A percentile compares a stretch with the other conserved stretches of the same genome.
Evolutionary conservation across 2,329 filamentous ascomycete species (phyloP).

Genomic region (Cryphonectria japonica): DNA sequence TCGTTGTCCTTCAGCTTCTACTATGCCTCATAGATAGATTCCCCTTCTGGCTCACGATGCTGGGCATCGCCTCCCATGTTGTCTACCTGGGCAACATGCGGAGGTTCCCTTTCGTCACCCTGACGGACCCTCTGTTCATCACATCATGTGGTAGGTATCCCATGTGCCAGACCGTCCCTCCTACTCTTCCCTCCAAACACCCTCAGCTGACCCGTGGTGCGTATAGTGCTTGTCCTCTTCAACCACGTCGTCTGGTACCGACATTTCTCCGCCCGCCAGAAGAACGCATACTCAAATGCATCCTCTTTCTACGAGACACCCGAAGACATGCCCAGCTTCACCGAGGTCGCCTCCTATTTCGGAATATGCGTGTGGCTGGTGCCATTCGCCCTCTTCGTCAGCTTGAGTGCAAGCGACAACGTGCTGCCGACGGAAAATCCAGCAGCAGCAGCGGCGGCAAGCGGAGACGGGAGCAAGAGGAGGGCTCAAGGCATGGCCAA

Average conservation of each 20-base stretch:
- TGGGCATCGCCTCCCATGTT: slow-evolving; percentile 80
- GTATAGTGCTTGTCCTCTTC: slow-evolving; percentile 73
- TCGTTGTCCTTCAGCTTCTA: slow-evolving; percentile 74
- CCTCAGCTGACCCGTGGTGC: slow-evolving; percentile 9
- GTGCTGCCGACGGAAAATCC: slow-evolving; percentile 88
- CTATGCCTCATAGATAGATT: slow-evolving; percentile 85
- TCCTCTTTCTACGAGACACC: slow-evolving; percentile 65
- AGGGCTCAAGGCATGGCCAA: slow-evolving; percentile 68
- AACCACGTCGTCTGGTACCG: slow-evolving; percentile 98
- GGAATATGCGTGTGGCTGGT: slow-evolving; percentile 96
- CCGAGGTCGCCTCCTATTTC: slow-evolving; percentile 94
- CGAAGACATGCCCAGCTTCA: slow-evolving; percentile 75
- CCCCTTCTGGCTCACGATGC: slow-evolving; percentile 71
- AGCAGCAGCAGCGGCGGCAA: slow-evolving; percentile 43
- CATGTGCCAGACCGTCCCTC: background rate
- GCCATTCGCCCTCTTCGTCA: slow-evolving; percentile 93
- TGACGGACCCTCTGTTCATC: slow-evolving; percentile 86
- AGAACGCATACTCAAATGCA: slow-evolving; percentile 59
- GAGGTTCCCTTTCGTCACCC: slow-evolving; percentile 75
- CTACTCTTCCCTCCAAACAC: background rate
- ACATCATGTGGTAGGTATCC: slow-evolving; percentile 71
- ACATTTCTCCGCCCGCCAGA: slow-evolving; percentile 75
- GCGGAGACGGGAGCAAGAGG: slow-evolving; percentile 52
- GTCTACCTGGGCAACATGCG: slow-evolving; percentile 88
- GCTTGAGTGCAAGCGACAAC: slow-evolving; percentile 90